Evolutionary conservation across 768 basidiomycete genomes (phyloP), one percentile per base, ranked within the genome.

Genomic region (Rhizopogon roseolus): DNA sequence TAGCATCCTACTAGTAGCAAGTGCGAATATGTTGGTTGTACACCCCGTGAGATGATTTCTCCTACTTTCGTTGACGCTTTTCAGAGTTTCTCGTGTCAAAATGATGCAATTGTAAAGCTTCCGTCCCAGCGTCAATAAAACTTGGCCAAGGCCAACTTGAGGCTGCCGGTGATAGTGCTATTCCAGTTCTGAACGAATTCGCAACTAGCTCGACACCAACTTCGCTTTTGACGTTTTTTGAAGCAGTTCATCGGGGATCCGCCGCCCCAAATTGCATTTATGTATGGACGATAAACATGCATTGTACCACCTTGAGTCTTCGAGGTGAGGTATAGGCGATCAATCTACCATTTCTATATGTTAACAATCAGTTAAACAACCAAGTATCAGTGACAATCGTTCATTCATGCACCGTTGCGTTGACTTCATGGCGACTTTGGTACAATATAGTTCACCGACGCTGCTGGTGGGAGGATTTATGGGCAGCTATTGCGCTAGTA

Each of bases 401-500:
- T 27, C 55, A 56, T 28, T 36, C 40, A 17, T 41, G 32, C 6
- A 36, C 53, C 9, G 25, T 56, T n/a, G 38, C 19, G n/a, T 10
- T 49, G 19, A 54, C 55, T 16, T 42, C 44, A 41, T 56, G 44
- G 29, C 37, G 55, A 42, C 38, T 56, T 22, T 54, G 55, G 55
- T 55, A 55, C 28, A 39, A 41, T 16, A 17, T 25, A 13, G 16
- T n/a, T 11, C 53, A 56, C 13, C 41, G 34, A 22, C 29, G 53
- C 11, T 54, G 34, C 27, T 56, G 55, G 55, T 56, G 45, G 55
- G 55, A 56, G n/a, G 53, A 56, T 34, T 13, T 46, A 14, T 54
- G 44, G 55, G 55, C 53, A n/a, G 39, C 41, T 8, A 16, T 22
- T 19, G 54, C 51, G 27, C 27, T 55, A n/a, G 44, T 22, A 25